Conservation (phyloP, 495 filamentous ascomycete species). For the Lasiosphaeris hirsuta region DNA sequence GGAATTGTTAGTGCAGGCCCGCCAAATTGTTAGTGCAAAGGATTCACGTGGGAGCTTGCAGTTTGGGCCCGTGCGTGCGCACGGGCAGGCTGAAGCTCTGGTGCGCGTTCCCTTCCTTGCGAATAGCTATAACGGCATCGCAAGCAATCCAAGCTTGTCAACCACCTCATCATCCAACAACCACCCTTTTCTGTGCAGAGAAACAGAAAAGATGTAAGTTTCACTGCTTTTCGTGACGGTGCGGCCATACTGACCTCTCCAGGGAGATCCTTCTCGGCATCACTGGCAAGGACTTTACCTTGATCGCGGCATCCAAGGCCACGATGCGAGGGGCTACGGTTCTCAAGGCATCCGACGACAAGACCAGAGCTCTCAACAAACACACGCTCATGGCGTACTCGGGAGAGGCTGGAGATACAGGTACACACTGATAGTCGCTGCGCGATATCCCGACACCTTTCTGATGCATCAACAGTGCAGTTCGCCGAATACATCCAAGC, state of each 20-base stretch:
- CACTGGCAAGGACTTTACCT: constrained; percentile 97
- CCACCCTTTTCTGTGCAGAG: not conserved
- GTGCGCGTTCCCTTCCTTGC: constrained; percentile 22
- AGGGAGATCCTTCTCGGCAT: constrained; percentile 99
- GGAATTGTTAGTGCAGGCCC: no score
- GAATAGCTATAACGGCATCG: constrained; percentile 4
- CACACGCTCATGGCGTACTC: constrained; percentile 95
- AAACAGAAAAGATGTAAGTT: constrained; percentile 22
- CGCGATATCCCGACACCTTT: constrained; percentile 17
- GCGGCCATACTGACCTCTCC: constrained; percentile 2
- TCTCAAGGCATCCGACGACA: constrained; percentile 94
- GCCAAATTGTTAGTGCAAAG: not conserved
- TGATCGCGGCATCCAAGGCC: constrained; percentile 95
- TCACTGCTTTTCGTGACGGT: not conserved
- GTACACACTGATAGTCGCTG: constrained; percentile 45
- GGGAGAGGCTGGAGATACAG: constrained; percentile 94
- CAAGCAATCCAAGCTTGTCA: constrained; percentile 9
- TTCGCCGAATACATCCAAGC: constrained; percentile 99
- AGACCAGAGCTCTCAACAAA: constrained; percentile 85
- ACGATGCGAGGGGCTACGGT: constrained; percentile 95
- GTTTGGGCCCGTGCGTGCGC: constrained; percentile 22
- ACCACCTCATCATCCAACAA: constrained; percentile 5
- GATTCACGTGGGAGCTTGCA: not conserved
- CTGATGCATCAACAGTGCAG: constrained; percentile 63
- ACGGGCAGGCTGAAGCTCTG: constrained; percentile 25